These are phyloP conservation scores for Tetradesmus lagerheimii DNA, from an alignment of 139 green algal species.

Conservation along the genomic window DNA sequence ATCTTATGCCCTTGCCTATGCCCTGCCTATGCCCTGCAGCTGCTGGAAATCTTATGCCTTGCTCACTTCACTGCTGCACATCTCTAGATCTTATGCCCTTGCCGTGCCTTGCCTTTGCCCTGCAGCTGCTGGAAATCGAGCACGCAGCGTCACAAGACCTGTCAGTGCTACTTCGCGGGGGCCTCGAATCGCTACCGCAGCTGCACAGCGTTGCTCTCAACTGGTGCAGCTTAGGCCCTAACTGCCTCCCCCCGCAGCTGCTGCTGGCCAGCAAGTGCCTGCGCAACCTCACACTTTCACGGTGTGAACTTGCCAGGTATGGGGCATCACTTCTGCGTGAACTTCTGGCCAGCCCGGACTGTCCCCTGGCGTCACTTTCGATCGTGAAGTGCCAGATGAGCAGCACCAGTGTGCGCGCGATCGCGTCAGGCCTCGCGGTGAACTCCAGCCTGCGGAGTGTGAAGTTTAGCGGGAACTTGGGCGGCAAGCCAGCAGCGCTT, in stretches of 20 bases:
- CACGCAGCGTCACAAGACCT: background rate
- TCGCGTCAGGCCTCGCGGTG: background rate
- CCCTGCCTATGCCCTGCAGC: no score
- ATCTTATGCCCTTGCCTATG: no score
- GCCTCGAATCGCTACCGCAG: background rate
- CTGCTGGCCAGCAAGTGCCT: background rate
- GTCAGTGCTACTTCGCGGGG: slow-evolving; percentile 2
- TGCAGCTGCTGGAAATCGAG: slow-evolving; percentile 19
- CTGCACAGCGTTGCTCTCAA: background rate
- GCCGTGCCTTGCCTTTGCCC: no score
- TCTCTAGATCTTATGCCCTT: background rate
- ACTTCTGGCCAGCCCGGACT: background rate
- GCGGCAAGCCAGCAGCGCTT: background rate
- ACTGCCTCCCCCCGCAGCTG: background rate
- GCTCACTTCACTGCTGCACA: background rate
- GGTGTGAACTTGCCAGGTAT: slow-evolving; percentile 21
- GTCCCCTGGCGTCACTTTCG: background rate
- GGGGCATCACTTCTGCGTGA: background rate
- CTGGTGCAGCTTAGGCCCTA: background rate
- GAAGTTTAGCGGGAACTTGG: slow-evolving; percentile 1
- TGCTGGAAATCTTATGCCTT: background rate
- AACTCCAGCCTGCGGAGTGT: slow-evolving; percentile 7
- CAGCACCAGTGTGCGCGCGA: background rate
- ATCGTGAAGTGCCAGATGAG: slow-evolving; percentile 32
- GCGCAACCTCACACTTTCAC: background rate